A percentile compares a stretch with the other conserved stretches of the same genome.
Conservation (phyloP, 2,329 filamentous ascomycete genomes). For the Penicillium sp. region DNA sequence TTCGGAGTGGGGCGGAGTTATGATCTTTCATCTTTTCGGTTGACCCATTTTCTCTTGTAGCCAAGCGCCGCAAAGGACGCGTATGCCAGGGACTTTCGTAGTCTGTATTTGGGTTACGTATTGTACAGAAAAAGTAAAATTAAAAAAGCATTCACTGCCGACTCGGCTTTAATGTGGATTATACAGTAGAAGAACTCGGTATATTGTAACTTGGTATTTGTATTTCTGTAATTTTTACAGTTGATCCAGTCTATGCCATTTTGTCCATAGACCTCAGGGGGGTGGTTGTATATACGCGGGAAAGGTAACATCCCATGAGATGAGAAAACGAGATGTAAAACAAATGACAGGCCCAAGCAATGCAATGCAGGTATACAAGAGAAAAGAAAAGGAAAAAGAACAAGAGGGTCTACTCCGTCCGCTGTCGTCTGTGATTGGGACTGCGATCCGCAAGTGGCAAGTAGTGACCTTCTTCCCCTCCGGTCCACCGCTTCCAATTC, state of each 20-base stretch:
- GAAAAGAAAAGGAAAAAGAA: background rate
- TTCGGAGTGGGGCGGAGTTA: background rate
- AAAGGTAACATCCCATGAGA: background rate
- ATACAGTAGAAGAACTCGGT: background rate
- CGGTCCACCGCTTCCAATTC: conserved; percentile 32
- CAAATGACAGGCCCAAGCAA: background rate
- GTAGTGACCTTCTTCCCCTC: conserved; percentile 21
- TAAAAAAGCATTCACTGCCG: background rate
- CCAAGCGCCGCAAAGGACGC: background rate
- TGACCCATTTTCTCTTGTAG: background rate
- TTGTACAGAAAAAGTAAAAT: background rate
- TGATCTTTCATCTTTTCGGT: background rate
- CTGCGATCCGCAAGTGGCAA: conserved; percentile 28
- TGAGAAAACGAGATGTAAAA: conserved; percentile 1
- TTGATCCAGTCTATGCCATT: background rate
- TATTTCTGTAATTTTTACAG: conserved; percentile 10
- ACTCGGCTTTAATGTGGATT: conserved; percentile 9
- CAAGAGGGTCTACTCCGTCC: conserved; percentile 10
- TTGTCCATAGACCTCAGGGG: background rate
- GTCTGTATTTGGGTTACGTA: background rate
- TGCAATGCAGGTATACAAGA: conserved; percentile 1
- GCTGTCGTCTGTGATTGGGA: conserved; percentile 7
- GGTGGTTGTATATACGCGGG: background rate
- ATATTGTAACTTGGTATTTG: conserved; percentile 3
- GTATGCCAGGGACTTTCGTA: background rate